Evolutionary conservation across 75 land plant genomes (phyloP).

Genomic region (Gnetum montanum): DNA sequence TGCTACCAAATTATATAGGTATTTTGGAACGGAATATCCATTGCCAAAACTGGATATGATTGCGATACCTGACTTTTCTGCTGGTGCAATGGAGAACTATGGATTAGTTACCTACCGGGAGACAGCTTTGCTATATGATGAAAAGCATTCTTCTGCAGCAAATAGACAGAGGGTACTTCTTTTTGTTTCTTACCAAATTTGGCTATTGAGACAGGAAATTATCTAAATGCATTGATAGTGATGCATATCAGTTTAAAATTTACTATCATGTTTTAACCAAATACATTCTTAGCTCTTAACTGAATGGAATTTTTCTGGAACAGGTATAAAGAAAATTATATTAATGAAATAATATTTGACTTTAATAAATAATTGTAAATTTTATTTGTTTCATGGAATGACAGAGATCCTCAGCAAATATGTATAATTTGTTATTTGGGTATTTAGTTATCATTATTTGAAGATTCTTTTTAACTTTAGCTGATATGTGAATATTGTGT

Average conservation of each 20-base stretch:
- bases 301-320: neutral
- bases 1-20: no score
- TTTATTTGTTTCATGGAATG: no score
- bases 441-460: no score
- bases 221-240: no score
- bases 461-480: no score
- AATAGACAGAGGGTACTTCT: constrained; percentile 79
- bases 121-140: constrained; percentile 89
- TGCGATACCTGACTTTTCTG: constrained; percentile 96
- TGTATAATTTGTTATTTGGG: no score
- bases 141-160: constrained; percentile 75
- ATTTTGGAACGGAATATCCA: constrained; percentile 76
- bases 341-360: neutral
- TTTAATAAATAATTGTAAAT: neutral
- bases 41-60: constrained; percentile 94
- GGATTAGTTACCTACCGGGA: constrained; percentile 96
- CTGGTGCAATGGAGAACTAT: constrained; percentile 99
- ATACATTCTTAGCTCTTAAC: neutral
- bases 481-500: no score
- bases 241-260: no score
- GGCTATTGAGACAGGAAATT: no score
- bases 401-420: neutral
- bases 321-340: neutral
- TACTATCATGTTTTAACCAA: no score
- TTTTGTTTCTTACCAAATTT: constrained; percentile 2